Conservation (phyloP, 805 yeast genomes). For the Candida silvicultrix region DNA sequence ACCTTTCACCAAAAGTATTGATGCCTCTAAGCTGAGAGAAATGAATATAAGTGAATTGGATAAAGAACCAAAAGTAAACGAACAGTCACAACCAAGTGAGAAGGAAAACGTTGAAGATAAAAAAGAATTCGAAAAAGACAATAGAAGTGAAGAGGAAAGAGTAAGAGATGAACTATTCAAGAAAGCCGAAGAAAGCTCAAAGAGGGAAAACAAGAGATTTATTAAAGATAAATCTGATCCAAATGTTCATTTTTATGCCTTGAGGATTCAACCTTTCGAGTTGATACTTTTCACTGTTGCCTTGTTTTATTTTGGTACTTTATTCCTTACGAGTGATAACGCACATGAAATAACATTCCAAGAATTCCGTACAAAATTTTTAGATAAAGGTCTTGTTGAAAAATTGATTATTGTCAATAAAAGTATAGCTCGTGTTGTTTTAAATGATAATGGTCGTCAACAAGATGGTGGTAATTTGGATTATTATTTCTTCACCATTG, state of each 20-base stretch:
- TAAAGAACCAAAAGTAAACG: not conserved
- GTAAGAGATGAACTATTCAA: constrained; percentile 13
- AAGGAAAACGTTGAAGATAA: not conserved
- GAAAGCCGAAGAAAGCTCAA: constrained; percentile 12
- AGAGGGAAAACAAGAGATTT: constrained; percentile 12
- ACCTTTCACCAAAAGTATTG: not conserved
- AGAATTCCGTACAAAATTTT: constrained; percentile 74
- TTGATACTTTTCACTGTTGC: constrained; percentile 26
- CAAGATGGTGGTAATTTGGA: constrained; percentile 16
- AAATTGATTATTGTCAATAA: constrained; percentile 69
- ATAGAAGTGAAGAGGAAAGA: not conserved
- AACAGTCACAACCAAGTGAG: not conserved
- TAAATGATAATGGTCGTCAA: constrained; percentile 36
- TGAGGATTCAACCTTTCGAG: constrained; percentile 29
- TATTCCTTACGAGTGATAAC: constrained; percentile 24
- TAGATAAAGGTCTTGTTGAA: constrained; percentile 74
- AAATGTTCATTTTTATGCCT: constrained; percentile 23
- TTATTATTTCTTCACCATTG: constrained; percentile 74
- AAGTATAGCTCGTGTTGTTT: constrained; percentile 62
- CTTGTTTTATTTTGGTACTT: constrained; percentile 25
- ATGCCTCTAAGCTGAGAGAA: not conserved
- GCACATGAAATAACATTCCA: constrained; percentile 66
- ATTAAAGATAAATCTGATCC: constrained; percentile 24
- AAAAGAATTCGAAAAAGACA: not conserved
- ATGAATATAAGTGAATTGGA: not conserved